A percentile compares a stretch with the other conserved stretches of the same genome.
These are phyloP conservation scores for Daedaleopsis nitida DNA, from an alignment of 768 basidiomycete species.

Conservation along the genomic window DNA sequence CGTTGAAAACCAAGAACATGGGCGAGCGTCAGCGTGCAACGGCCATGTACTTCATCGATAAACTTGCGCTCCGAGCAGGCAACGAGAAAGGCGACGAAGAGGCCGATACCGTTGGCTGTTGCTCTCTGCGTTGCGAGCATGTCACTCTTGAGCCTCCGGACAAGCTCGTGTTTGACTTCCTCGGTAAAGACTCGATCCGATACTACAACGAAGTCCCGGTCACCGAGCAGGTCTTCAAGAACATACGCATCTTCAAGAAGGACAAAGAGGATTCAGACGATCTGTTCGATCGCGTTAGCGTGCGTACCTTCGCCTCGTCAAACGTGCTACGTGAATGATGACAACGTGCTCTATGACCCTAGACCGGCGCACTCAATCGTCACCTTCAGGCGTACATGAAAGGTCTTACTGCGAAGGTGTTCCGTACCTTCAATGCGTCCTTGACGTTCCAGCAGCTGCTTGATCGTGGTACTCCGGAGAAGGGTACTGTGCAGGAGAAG, in stretches of 20 bases:
- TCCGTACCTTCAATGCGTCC: conserved; percentile 99
- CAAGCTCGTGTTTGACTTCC: conserved; percentile 92
- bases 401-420: conserved; percentile 97
- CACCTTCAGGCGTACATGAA: conserved; percentile 94
- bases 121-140: conserved; percentile 95
- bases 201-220: conserved; percentile 93
- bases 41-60: conserved; percentile 98
- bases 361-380: conserved; percentile 89
- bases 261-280: conserved; percentile 87
- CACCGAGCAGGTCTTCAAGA: conserved; percentile 94
- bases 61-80: conserved; percentile 94
- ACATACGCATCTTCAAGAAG: conserved; percentile 95
- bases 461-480: conserved; percentile 67
- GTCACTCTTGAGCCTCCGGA: conserved; percentile 89
- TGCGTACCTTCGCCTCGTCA: conserved; percentile 42
- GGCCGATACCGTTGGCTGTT: conserved; percentile 98
- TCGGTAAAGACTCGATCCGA: conserved; percentile 98
- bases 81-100: conserved; percentile 99
- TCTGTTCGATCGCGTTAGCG: conserved; percentile 93
- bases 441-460: conserved; percentile 92
- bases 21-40: conserved; percentile 96
- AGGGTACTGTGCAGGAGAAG: conserved; percentile 90
- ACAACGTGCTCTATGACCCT: conserved; percentile 12
- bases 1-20: conserved; percentile 90
- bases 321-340: not conserved